phyloP scores from a whole-genome alignment of 352 stramenopile species.

The Globisporangium parvum region DNA sequence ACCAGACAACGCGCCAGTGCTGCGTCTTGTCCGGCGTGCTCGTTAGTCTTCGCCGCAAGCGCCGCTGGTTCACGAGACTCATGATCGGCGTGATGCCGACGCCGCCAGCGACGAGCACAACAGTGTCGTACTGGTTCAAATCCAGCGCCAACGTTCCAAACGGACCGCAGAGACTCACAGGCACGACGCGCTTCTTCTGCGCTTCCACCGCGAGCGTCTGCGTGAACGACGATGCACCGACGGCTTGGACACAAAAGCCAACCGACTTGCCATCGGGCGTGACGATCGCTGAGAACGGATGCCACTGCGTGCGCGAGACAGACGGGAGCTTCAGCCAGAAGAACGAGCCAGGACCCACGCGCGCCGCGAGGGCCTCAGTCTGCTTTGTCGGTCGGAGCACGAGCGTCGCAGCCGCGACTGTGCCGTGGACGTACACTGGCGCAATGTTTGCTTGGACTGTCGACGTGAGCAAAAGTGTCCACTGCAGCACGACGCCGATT shows the following conservation, averaged over 20 bases:
- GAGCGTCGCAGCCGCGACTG: slow-evolving; percentile 43
- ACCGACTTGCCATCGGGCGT: slow-evolving; percentile 66
- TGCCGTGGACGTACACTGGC: slow-evolving; percentile 18
- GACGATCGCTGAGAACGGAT: slow-evolving; percentile 79
- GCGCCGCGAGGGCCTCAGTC: slow-evolving; percentile 51
- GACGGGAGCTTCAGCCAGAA: slow-evolving; percentile 72
- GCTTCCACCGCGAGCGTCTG: slow-evolving; percentile 39
- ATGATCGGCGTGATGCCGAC: slow-evolving; percentile 78
- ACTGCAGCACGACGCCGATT: slow-evolving; percentile 44
- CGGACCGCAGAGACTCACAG: slow-evolving; percentile 54
- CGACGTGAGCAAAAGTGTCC: slow-evolving; percentile 38
- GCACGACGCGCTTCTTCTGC: slow-evolving; percentile 32
- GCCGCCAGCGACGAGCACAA: slow-evolving; percentile 63
- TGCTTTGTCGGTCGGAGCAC: slow-evolving; percentile 44
- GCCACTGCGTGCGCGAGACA: slow-evolving; percentile 62
- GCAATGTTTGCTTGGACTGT: slow-evolving; percentile 39
- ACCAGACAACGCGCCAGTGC: slow-evolving; percentile 62
- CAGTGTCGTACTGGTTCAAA: slow-evolving; percentile 53
- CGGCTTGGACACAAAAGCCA: slow-evolving; percentile 67
- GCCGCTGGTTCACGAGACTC: slow-evolving; percentile 67
- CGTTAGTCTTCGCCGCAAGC: slow-evolving; percentile 24
- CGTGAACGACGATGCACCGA: slow-evolving; percentile 46
- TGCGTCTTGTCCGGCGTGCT: not conserved
- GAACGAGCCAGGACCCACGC: slow-evolving; percentile 60
- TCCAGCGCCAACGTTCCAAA: slow-evolving; percentile 63